Percentiles rank a stretch among this genome's conserved stretches.
phyloP scores from a whole-genome alignment of 208 protist genomes.

The Histomonas meleagridis region DNA sequence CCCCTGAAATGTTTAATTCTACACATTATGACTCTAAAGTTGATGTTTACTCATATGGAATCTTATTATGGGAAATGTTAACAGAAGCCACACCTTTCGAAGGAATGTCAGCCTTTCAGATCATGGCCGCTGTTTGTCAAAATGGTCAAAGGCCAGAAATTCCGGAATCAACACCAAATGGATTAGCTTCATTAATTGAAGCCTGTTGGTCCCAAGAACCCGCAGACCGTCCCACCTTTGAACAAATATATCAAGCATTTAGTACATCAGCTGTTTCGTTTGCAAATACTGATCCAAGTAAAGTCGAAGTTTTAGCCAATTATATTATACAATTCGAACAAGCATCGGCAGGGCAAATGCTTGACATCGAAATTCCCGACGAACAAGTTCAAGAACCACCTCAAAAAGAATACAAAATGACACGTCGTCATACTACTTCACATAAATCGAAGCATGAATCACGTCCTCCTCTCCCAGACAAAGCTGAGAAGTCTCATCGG shows the following conservation, averaged over 20 bases:
- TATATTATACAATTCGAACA: too few species aligned
- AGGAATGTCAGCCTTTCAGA: background rate
- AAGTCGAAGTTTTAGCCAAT: too few species aligned
- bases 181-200: background rate
- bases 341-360: too few species aligned
- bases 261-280: background rate
- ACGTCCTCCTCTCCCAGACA: too few species aligned
- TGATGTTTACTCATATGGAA: conserved; percentile 5
- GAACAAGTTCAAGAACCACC: too few species aligned
- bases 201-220: background rate
- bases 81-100: background rate
- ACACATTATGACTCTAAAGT: background rate
- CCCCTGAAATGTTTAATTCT: conserved; percentile 22
- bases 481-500: too few species aligned
- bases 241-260: background rate
- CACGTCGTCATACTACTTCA: too few species aligned
- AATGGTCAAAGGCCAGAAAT: background rate
- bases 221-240: background rate
- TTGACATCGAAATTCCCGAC: too few species aligned
- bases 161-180: background rate
- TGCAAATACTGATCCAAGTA: background rate
- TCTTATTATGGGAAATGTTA: background rate
- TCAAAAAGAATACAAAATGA: too few species aligned
- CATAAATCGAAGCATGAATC: too few species aligned
- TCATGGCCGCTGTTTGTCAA: background rate